These are phyloP conservation scores for Closterium sp. DNA, from an alignment of 139 green algal species.

Conservation along the genomic window DNA sequence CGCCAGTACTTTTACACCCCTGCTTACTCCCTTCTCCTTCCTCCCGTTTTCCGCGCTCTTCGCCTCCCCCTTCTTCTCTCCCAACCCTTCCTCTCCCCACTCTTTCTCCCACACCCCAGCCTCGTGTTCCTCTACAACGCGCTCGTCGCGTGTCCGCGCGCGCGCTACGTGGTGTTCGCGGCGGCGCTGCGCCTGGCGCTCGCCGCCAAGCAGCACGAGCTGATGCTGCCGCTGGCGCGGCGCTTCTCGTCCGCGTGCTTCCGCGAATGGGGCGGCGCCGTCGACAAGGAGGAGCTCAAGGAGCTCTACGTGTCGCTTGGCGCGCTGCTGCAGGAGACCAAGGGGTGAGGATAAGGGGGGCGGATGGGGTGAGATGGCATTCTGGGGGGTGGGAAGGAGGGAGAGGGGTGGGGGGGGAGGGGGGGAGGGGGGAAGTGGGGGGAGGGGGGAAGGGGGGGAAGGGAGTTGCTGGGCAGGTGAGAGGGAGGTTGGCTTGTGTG, in stretches of 20 bases:
- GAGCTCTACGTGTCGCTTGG: background rate
- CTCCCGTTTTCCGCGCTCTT: background rate
- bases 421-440: too few species aligned
- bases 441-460: too few species aligned
- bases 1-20: background rate
- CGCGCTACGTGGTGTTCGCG: background rate
- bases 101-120: background rate
- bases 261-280: background rate
- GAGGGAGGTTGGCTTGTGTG: too few species aligned
- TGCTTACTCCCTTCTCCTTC: background rate
- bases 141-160: background rate
- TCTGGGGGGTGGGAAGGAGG: background rate
- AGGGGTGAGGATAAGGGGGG: background rate
- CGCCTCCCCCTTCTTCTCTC: background rate
- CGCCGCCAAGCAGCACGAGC: conserved; percentile 6
- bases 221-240: background rate
- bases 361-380: too few species aligned
- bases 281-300: background rate
- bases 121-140: conserved; percentile 13
- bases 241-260: background rate
- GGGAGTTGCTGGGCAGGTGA: too few species aligned
- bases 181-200: background rate
- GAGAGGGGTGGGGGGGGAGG: background rate
- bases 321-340: background rate
- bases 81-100: background rate